Evolutionary conservation across 1,139 yeast species (phyloP).

Genomic region (Geotrichum siamense): DNA sequence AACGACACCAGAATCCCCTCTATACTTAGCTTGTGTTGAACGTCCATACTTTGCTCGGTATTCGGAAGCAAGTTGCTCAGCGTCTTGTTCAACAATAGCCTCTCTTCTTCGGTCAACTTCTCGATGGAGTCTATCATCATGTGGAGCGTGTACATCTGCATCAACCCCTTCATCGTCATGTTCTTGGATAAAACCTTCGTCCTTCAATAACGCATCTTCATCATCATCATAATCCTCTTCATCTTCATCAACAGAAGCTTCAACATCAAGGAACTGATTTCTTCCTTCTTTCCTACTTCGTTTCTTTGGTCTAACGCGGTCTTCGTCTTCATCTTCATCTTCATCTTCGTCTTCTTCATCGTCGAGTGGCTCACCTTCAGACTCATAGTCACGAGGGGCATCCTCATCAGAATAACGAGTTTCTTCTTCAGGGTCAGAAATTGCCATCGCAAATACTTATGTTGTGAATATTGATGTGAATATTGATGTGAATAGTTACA

Average conservation of each 20-base stretch:
- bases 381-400: constrained; percentile 20
- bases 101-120: constrained; percentile 88
- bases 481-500: no score
- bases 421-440: constrained; percentile 12
- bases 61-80: constrained; percentile 87
- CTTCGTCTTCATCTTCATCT: constrained; percentile 29
- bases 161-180: constrained; percentile 50
- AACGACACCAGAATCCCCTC: constrained; percentile 83
- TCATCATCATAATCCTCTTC: constrained; percentile 95
- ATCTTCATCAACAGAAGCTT: constrained; percentile 98
- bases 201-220: constrained; percentile 79
- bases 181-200: constrained; percentile 43
- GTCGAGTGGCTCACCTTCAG: constrained; percentile 28
- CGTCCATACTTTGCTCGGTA: constrained; percentile 90
- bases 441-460: constrained; percentile 1
- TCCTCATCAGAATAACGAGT: constrained; percentile 11
- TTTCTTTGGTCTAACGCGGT: constrained; percentile 20
- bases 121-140: constrained; percentile 69
- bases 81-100: constrained; percentile 88
- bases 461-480: no score
- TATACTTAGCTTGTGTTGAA: constrained; percentile 68
- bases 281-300: constrained; percentile 50
- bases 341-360: constrained; percentile 28
- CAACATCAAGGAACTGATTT: constrained; percentile 94
- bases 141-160: constrained; percentile 38